Base-by-base conservation (phyloP, 495 filamentous ascomycete genomes). In the Penicillium crystallinum region DNA sequence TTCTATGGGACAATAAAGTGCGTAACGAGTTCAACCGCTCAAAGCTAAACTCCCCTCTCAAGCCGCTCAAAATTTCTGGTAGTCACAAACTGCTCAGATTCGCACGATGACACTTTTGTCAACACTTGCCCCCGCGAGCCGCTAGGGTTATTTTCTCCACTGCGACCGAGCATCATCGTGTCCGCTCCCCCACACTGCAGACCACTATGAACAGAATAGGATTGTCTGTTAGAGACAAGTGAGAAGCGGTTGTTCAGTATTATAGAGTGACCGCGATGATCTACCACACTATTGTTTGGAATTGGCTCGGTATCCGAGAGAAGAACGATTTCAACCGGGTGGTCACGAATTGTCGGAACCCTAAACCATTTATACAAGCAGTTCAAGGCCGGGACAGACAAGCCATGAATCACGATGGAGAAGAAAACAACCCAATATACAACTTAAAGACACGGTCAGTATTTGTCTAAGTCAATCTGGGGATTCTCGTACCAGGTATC, bases 231-330 rank as follows among this genome's bases (percentile, higher is more conserved):
- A 7, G 56, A 58, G 21, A 46, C 27, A 25, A 49, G 23, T 4
- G 78, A 78, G 54, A 84, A 83, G 5, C 76, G 74, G 55, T 83
- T 83, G 54, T 81, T 81, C 3, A 76, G 65, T 12, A 82, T 70
- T 11, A 69, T 56, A 18, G 63, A 69, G 35, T 67, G 66, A 66
- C 76, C 57, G 69, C 76, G 29, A 59, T 65, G 52, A 74, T 76
- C 41, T 25, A 80, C 65, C 40, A 62, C 66, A 27, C 78, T 77
- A 52, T 83, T 83, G 23, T 72, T 65, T 2, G 81, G 79, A 1
- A 77, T 61, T 0, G 78, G 66, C 27, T 77, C 73, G 27, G 75
- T 74, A 1, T 75, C 65, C 2, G 79, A 81, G 12, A 75, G 66
- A 8, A 79, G 65, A 8, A 67, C 53, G 10, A 83, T 54, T 52